Evolutionary conservation across 2,329 filamentous ascomycete genomes (phyloP), one percentile per base, ranked within the genome.

Genomic region (Gliomastix tumulicola): DNA sequence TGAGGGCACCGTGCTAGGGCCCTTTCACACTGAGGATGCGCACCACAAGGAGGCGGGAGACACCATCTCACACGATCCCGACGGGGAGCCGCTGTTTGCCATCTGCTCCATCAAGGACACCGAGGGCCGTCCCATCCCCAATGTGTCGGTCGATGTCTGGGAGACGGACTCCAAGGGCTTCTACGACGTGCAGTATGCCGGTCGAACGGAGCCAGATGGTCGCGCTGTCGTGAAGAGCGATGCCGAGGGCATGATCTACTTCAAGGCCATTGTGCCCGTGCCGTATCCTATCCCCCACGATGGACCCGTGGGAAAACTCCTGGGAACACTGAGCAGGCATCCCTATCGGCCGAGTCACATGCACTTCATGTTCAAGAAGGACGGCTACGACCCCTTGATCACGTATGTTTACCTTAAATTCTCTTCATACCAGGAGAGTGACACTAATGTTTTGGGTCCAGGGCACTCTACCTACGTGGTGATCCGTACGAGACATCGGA

Each of bases 331-430:
- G 50, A 69, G 72, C 21, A 65, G 85, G 20, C 85, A 90, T 62
- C 79, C 79, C 41, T 89, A 79, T 65, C 65, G 86, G 35, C 86
- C 86, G 3, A 76, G 79, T 20, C 85, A 90, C 59, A 74, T 89
- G 68, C 85, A 90, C 59, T 90, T 90, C 52, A 92, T 92, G 84
- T 88, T 94, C 62, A 77, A 81, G 53, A 88, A 87, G 67, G 59
- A 69, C 22, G 84, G 84, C 0, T 89, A 75, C 63, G 87, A 94
- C 64, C 76, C 82, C 55, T 60, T 94, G 50, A 82, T 92, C 53
- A 94, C 87, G 84, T 89, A 66, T 19, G 35, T 28, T n/a, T 11
- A 25, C n/a, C 7, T 15, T 15, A n/a, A n/a, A n/a, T n/a, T n/a
- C n/a, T n/a, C n/a, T n/a, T n/a, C n/a, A n/a, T n/a, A n/a, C n/a